Percentiles rank a stretch among this genome's conserved stretches.
Evolutionary conservation across 805 yeast genomes (phyloP).

Genomic region (Cyberlindnera petersonii): DNA sequence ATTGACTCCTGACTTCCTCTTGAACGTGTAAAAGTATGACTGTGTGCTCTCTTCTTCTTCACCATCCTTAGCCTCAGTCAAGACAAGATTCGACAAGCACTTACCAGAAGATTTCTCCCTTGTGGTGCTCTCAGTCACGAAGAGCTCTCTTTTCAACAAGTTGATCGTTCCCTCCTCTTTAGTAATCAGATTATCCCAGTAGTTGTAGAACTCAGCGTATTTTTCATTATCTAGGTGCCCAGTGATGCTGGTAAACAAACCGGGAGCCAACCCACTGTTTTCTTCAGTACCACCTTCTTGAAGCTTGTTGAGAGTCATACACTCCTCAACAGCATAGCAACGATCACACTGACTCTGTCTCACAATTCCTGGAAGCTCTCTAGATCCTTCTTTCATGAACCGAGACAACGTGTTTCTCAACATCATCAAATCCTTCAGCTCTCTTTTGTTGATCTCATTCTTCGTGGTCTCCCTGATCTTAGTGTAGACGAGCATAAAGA

Average conservation of each 20-base stretch:
- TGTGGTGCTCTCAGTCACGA: constrained; percentile 47
- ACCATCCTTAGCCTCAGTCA: constrained; percentile 30
- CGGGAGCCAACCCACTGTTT: constrained; percentile 48
- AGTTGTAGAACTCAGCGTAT: constrained; percentile 54
- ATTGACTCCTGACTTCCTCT: constrained; percentile 29
- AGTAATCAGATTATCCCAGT: constrained; percentile 72
- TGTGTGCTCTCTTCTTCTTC: constrained; percentile 22
- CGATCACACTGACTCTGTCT: constrained; percentile 53
- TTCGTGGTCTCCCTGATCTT: constrained; percentile 51
- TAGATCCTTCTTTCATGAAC: constrained; percentile 46
- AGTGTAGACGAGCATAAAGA: constrained; percentile 72
- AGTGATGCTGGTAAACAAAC: constrained; percentile 46
- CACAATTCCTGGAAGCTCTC: constrained; percentile 51
- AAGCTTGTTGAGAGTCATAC: constrained; percentile 63
- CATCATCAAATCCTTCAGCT: constrained; percentile 64
- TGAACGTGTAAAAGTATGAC: constrained; percentile 46
- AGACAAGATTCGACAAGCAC: constrained; percentile 48
- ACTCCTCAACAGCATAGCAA: constrained; percentile 52
- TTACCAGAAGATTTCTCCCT: constrained; percentile 61
- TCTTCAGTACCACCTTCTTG: constrained; percentile 55
- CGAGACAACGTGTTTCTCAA: constrained; percentile 67
- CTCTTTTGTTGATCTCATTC: constrained; percentile 49
- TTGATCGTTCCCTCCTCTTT: constrained; percentile 65
- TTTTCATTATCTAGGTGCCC: constrained; percentile 41
- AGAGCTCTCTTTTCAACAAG: constrained; percentile 54